Evolutionary conservation across 441 rosid genomes (phyloP).

Genomic region (Bruguiera hainesii): DNA sequence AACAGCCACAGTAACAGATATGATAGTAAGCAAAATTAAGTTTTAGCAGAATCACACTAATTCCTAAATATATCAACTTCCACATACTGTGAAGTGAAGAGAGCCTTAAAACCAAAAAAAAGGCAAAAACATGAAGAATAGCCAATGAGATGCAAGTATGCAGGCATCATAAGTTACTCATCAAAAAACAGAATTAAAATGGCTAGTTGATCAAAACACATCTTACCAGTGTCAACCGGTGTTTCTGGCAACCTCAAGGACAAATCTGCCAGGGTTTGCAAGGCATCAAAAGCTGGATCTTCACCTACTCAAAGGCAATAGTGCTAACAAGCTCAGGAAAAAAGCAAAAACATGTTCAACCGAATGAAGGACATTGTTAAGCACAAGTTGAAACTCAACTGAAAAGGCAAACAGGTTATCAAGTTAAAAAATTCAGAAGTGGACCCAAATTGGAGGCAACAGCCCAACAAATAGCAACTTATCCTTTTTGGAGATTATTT

Average conservation of each 20-base stretch:
- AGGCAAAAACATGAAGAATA: background rate
- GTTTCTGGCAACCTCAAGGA: conserved; percentile 91
- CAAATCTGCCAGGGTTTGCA: conserved; percentile 75
- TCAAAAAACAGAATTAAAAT: background rate
- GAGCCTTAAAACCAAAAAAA: background rate
- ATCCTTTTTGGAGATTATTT: background rate
- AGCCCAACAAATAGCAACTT: background rate
- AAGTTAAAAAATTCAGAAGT: background rate
- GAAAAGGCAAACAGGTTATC: background rate
- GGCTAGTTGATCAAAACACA: conserved; percentile 20
- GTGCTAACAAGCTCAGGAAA: conserved; percentile 12
- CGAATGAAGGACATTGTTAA: conserved; percentile 4
- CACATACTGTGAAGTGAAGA: background rate
- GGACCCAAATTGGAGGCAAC: background rate
- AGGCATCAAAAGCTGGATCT: conserved; percentile 62
- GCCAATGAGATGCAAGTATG: background rate
- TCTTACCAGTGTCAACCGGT: conserved; percentile 71
- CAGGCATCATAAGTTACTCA: background rate
- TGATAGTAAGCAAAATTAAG: background rate
- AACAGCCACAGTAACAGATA: conserved; percentile 11
- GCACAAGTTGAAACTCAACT: conserved; percentile 14
- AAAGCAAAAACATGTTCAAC: conserved; percentile 12
- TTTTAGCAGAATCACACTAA: too few relatives aligned
- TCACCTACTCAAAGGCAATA: conserved; percentile 43
- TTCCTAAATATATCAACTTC: too few relatives aligned